Conservation (phyloP, 495 filamentous ascomycete species). For the Sordaria brevicollis region DNA sequence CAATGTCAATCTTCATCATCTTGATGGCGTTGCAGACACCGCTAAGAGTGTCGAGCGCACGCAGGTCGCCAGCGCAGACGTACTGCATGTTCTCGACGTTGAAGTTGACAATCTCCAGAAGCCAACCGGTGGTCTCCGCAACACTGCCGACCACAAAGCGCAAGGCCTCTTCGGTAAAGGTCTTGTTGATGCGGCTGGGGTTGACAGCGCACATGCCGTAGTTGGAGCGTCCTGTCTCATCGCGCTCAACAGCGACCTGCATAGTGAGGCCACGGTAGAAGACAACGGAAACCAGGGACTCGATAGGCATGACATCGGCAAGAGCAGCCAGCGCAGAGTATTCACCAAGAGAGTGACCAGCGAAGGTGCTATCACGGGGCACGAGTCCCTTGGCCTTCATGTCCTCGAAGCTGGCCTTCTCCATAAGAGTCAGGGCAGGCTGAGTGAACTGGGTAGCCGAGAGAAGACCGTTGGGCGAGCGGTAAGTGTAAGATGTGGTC, state of each 20-base stretch:
- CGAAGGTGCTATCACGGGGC: constrained; percentile 91
- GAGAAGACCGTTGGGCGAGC: constrained; percentile 86
- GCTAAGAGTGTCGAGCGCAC: constrained; percentile 88
- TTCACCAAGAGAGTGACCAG: constrained; percentile 94
- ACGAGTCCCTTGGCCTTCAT: constrained; percentile 96
- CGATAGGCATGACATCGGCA: constrained; percentile 98
- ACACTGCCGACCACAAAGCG: constrained; percentile 94
- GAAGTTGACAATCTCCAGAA: constrained; percentile 97
- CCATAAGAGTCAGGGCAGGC: constrained; percentile 94
- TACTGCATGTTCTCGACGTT: constrained; percentile 99
- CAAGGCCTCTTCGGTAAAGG: constrained; percentile 92
- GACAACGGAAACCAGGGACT: constrained; percentile 93
- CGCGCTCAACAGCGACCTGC: constrained; percentile 98
- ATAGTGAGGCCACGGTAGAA: constrained; percentile 99
- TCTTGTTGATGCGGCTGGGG: constrained; percentile 91
- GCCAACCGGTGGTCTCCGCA: constrained; percentile 82
- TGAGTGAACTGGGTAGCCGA: constrained; percentile 99
- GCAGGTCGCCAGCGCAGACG: constrained; percentile 92
- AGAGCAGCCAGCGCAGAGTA: constrained; percentile 95
- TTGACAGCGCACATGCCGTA: constrained; percentile 99
- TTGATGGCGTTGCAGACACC: constrained; percentile 91
- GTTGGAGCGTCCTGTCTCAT: constrained; percentile 83
- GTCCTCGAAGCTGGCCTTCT: constrained; percentile 98
- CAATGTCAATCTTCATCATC: constrained; percentile 90
- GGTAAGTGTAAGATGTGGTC: constrained; percentile 92